Percentiles rank a stretch among this genome's conserved stretches.
Conservation (phyloP, 257 asterid species). For the Knoxia roxburghii region DNA sequence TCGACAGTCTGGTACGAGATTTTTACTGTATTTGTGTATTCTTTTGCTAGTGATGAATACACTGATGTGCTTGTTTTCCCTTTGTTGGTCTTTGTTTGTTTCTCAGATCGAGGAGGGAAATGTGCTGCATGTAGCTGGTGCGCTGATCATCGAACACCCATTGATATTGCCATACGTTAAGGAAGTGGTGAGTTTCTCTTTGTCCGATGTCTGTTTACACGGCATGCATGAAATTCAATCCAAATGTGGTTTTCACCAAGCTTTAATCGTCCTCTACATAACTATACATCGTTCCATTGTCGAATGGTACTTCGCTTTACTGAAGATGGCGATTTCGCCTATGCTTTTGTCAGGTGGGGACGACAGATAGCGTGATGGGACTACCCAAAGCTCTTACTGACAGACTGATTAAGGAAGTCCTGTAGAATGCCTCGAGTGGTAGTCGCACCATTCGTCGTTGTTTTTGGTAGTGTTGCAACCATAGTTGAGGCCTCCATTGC, state of each 20-base stretch:
- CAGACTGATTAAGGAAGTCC: constrained; percentile 63
- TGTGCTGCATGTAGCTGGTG: constrained; percentile 92
- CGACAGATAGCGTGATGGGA: constrained; percentile 95
- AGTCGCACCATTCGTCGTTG: neutral
- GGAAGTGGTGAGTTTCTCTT: constrained; percentile 56
- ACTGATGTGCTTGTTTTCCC: neutral
- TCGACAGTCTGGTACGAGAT: constrained; percentile 64
- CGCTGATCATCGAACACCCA: constrained; percentile 86
- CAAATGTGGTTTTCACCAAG: neutral
- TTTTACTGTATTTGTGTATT: constrained; percentile 7
- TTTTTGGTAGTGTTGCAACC: neutral
- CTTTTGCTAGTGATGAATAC: neutral
- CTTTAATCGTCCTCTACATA: too few species aligned
- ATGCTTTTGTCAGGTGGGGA: constrained; percentile 54
- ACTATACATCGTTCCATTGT: too few species aligned
- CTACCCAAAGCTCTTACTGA: constrained; percentile 70
- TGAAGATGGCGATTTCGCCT: neutral
- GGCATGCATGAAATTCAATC: neutral
- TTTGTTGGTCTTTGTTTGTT: constrained; percentile 1
- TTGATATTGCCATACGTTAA: constrained; percentile 66
- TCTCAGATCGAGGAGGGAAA: constrained; percentile 71
- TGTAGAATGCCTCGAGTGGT: constrained; percentile 24
- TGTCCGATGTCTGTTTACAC: neutral
- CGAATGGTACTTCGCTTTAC: neutral
- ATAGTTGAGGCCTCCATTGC: neutral